Conservation (phyloP, 2,329 filamentous ascomycete species). For the Sporothrix phasma region DNA sequence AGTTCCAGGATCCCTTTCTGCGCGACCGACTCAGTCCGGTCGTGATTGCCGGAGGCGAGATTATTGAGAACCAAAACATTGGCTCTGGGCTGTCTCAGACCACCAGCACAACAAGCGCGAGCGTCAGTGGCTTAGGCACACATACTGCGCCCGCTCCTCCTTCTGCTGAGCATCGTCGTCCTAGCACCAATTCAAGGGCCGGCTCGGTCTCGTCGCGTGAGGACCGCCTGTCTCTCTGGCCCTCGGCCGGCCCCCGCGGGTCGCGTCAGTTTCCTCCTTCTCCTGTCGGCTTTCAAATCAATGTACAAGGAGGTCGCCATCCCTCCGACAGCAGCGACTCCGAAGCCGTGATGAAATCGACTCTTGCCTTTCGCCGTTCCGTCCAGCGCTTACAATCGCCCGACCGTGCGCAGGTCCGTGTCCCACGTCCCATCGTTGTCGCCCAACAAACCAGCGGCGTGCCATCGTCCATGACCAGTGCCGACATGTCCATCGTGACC, state of each 20-base stretch:
- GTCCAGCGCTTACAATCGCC: constrained; percentile 41
- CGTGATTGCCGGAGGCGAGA: constrained; percentile 53
- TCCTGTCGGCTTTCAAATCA: constrained; percentile 20
- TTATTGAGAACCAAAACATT: constrained; percentile 50
- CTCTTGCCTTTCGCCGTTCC: constrained; percentile 46
- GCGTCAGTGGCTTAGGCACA: constrained; percentile 18
- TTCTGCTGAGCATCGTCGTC: constrained; percentile 23
- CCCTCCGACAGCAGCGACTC: constrained; percentile 50
- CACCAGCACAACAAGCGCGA: constrained; percentile 38
- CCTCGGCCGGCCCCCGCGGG: constrained; percentile 41
- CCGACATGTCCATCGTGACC: constrained; percentile 47
- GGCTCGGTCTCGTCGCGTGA: constrained; percentile 34
- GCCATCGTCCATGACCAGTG: constrained; percentile 44
- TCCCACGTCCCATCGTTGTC: constrained; percentile 46
- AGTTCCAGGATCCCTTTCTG: constrained; percentile 46
- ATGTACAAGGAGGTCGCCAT: constrained; percentile 23
- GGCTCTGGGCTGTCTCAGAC: constrained; percentile 38
- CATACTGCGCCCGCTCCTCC: neutral
- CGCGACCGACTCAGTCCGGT: constrained; percentile 55
- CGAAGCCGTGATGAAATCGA: constrained; percentile 40
- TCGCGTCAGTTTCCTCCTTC: constrained; percentile 20
- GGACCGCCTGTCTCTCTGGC: constrained; percentile 40
- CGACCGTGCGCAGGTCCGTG: constrained; percentile 33
- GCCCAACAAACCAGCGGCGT: constrained; percentile 23
- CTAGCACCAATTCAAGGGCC: constrained; percentile 34